Evolutionary conservation across 257 asterid genomes (phyloP).

Genomic region (Primulina eburnea): DNA sequence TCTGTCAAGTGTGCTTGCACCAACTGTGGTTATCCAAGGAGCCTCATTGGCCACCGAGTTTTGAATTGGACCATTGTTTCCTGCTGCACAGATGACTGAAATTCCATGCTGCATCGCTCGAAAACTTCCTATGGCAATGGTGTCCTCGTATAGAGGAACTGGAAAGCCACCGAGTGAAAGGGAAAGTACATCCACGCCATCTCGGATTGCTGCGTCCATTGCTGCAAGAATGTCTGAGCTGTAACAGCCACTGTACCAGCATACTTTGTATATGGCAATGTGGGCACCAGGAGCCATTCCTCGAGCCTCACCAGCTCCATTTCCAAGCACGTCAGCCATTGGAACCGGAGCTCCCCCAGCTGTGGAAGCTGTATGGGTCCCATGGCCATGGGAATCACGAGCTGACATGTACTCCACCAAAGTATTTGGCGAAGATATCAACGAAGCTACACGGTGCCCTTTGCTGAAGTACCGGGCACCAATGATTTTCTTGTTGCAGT

Average conservation of each 20-base stretch:
- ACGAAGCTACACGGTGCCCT: conserved; percentile 71
- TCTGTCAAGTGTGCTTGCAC: conserved; percentile 84
- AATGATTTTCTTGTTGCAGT: conserved; percentile 67
- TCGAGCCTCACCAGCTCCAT: conserved; percentile 72
- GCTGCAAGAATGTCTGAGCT: conserved; percentile 94
- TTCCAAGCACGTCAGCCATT: conserved; percentile 52
- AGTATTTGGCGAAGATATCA: conserved; percentile 30
- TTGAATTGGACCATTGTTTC: conserved; percentile 75
- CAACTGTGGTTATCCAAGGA: conserved; percentile 86
- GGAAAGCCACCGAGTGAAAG: conserved; percentile 89
- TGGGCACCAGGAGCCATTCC: conserved; percentile 88
- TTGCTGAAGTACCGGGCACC: conserved; percentile 78
- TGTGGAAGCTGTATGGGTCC: conserved; percentile 82
- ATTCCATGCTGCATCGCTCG: conserved; percentile 90
- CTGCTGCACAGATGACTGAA: conserved; percentile 82
- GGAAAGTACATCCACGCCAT: conserved; percentile 78
- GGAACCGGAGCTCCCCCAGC: conserved; percentile 66
- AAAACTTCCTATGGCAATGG: conserved; percentile 82
- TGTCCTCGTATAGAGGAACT: conserved; percentile 74
- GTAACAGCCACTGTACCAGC: conserved; percentile 88
- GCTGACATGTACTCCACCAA: conserved; percentile 62
- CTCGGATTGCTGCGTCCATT: conserved; percentile 75
- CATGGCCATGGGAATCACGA: conserved; percentile 87
- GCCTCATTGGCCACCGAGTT: conserved; percentile 86
- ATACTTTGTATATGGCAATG: conserved; percentile 72